A percentile compares a stretch with the other conserved stretches of the same genome.
phyloP scores from a whole-genome alignment of 2,329 filamentous ascomycete genomes.

The Macroventuria anomochaeta region DNA sequence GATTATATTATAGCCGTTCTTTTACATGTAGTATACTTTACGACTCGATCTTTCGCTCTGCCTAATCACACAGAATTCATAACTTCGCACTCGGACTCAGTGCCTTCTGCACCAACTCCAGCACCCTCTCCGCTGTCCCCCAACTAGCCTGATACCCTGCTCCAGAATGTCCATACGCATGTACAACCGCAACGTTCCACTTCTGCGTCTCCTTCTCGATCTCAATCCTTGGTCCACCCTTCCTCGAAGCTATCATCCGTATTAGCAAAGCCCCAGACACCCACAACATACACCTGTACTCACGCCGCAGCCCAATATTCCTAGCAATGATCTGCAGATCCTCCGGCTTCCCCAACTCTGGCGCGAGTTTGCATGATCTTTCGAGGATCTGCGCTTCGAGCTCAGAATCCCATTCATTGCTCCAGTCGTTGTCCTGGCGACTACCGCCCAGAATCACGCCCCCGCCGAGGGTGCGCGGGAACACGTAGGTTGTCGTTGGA shows the following conservation, averaged over 20 bases:
- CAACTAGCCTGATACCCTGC: conserved; percentile 70
- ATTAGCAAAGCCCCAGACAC: neutral
- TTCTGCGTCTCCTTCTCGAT: conserved; percentile 67
- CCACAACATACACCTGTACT: conserved; percentile 18
- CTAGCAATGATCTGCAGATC: conserved; percentile 79
- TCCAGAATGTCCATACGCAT: conserved; percentile 81
- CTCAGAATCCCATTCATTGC: conserved; percentile 76
- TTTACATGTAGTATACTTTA: neutral
- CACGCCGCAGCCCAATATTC: conserved; percentile 76
- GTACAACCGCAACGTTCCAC: conserved; percentile 62
- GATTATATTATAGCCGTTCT: neutral
- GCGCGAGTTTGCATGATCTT: conserved; percentile 70
- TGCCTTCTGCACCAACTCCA: conserved; percentile 49
- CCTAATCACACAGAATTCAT: conserved; percentile 9
- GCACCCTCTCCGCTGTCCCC: conserved; percentile 52
- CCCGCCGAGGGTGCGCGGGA: conserved; percentile 63
- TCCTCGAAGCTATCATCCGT: conserved; percentile 61
- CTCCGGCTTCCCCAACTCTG: conserved; percentile 70
- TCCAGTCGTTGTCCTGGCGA: conserved; percentile 81
- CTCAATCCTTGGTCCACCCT: conserved; percentile 78
- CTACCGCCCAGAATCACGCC: conserved; percentile 86
- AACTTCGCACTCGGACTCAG: conserved; percentile 33
- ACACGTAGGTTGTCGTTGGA: conserved; percentile 54
- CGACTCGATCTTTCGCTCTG: too few species aligned
- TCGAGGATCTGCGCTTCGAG: conserved; percentile 84